Evolutionary conservation across 192 early-diverging fungal genomes (phyloP), one percentile per base, ranked within the genome.

Genomic region (Globomyces pollinis-pini): DNA sequence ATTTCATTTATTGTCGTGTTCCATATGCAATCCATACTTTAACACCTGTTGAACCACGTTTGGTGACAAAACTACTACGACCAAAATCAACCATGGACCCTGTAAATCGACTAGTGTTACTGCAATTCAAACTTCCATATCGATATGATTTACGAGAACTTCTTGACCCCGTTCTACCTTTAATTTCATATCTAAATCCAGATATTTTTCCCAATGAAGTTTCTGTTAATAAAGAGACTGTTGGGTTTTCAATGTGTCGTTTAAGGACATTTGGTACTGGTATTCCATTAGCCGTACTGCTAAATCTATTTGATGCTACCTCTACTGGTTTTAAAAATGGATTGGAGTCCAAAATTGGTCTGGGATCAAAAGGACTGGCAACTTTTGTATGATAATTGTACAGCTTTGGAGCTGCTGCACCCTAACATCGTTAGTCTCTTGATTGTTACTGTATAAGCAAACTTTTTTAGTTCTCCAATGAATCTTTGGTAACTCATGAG

Each of bases 21-120:
- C 61, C 68, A 59, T 79, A 79, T 4, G 60, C 62, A 33, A 79
- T 51, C 71, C 74, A 79, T 2, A 77, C 74, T 52, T 74, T 73
- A 35, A 79, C 69, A 23, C 77, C 77, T 16, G 71, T 77, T 0
- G 50, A 53, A 53, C 77, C 77, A 58, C 72, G 74, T 65, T 79
- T 79, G 38, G 67, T 64, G 16, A 66, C 62, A 53, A 50, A 79
- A 15, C 47, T 54, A 16, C 57, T 35, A 24, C 45, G 61, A 54
- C 63, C 77, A 71, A 69, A 79, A 44, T 76, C 74, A 30, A 77
- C 66, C 44, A 47, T 47, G 21, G 44, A 26, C 2, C 44, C 44
- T 20, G 23, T 24, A 8, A 47, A n/a, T 13, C 28, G 21, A 24
- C 23, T 24, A 24, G 28, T n/a, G 28, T 47, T 47, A 47, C 44